Percentiles rank a stretch among this genome's conserved stretches.
Evolutionary conservation across 192 early-diverging fungal species (phyloP).

Genomic region (Podila epigama): DNA sequence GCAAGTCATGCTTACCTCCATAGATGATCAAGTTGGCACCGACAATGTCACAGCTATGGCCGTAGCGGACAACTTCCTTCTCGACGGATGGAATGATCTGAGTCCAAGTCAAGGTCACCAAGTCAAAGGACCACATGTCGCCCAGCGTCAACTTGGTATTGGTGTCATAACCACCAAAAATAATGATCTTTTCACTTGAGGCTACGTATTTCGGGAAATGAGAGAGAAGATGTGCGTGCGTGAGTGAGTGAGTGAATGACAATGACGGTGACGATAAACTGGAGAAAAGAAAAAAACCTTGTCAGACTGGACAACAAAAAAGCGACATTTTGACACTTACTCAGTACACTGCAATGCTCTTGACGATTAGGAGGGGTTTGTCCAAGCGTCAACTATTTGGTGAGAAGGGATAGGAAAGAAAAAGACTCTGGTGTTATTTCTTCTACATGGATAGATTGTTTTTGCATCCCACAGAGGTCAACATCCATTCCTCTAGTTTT

Average conservation of each 20-base stretch:
- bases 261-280: too few species aligned
- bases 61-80: conserved; percentile 2
- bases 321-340: not conserved
- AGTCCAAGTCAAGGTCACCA: conserved; percentile 34
- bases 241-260: too few species aligned
- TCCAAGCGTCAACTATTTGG: conserved; percentile 18
- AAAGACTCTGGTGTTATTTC: not conserved
- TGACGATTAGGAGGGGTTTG: conserved; percentile 14
- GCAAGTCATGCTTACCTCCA: conserved; percentile 21
- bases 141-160: not conserved
- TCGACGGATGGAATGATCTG: conserved; percentile 9
- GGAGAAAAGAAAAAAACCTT: too few species aligned
- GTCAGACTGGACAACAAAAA: not conserved
- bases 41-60: conserved; percentile 22
- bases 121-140: conserved; percentile 35
- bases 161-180: conserved; percentile 32
- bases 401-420: conserved; percentile 2
- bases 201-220: not conserved
- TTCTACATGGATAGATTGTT: not conserved
- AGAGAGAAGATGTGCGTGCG: not conserved
- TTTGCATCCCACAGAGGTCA: too few species aligned
- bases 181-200: conserved; percentile 17
- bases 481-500: too few species aligned
- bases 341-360: conserved; percentile 39
- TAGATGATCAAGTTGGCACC: conserved; percentile 41